Percentiles rank a stretch among this genome's conserved stretches.
phyloP scores from a whole-genome alignment of 1,284 basidiomycete genomes.

The Puccinia polysora region DNA sequence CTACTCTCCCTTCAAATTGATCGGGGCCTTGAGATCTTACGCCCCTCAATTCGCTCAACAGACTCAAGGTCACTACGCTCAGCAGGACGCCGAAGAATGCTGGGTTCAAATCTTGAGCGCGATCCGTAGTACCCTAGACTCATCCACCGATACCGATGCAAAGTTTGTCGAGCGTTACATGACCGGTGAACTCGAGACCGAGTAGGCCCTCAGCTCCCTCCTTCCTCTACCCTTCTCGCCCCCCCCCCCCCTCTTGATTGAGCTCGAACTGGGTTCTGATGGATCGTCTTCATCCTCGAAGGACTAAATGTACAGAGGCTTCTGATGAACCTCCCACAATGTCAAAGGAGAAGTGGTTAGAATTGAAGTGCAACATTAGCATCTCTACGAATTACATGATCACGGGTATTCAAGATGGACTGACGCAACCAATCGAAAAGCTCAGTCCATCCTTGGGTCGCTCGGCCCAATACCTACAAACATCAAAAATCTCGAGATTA shows the following conservation, averaged over 20 bases:
- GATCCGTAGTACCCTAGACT: constrained; percentile 61
- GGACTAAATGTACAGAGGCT: constrained; percentile 72
- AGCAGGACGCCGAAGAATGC: constrained; percentile 96
- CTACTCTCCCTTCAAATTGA: constrained; percentile 65
- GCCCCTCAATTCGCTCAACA: constrained; percentile 89
- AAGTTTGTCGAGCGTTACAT: constrained; percentile 77
- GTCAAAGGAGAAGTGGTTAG: constrained; percentile 69
- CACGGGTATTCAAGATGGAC: constrained; percentile 75
- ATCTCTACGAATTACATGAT: constrained; percentile 81
- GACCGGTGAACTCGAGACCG: constrained; percentile 72
- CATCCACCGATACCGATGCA: constrained; percentile 32
- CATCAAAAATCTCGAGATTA: constrained; percentile 73
- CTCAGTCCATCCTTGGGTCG: constrained; percentile 72
- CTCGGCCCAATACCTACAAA: constrained; percentile 76
- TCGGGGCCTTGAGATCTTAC: constrained; percentile 64
- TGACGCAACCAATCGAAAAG: constrained; percentile 83
- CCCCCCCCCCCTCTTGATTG: not conserved
- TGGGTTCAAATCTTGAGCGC: constrained; percentile 79
- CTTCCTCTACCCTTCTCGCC: not conserved
- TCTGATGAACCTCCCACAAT: constrained; percentile 69
- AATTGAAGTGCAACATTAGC: constrained; percentile 89
- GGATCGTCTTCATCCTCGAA: constrained; percentile 52
- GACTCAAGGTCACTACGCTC: constrained; percentile 64
- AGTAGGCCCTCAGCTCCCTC: constrained; percentile 59
- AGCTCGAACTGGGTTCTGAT: constrained; percentile 1